Conservation (phyloP, 805 yeast genomes). For the Clavispora asparagi region DNA sequence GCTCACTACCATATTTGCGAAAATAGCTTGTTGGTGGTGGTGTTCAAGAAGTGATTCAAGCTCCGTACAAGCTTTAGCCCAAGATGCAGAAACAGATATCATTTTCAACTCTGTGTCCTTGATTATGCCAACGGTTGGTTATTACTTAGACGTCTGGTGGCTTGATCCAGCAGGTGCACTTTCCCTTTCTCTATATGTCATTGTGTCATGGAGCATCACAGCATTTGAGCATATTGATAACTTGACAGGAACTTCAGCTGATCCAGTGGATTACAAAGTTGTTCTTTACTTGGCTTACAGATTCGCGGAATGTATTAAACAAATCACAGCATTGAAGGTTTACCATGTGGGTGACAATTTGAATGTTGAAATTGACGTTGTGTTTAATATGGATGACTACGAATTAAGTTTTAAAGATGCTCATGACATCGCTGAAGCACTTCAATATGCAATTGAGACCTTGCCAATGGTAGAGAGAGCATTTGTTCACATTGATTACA, state of each 20-base stretch:
- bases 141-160: slow-evolving; percentile 56
- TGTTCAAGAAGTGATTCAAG: slow-evolving; percentile 57
- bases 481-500: slow-evolving; percentile 72
- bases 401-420: slow-evolving; percentile 54
- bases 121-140: slow-evolving; percentile 62
- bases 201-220: slow-evolving; percentile 56
- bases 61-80: slow-evolving; percentile 73
- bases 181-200: slow-evolving; percentile 54
- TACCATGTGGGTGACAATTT: slow-evolving; percentile 77
- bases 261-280: slow-evolving; percentile 56
- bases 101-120: slow-evolving; percentile 69
- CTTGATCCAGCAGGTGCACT: slow-evolving; percentile 73
- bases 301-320: slow-evolving; percentile 61
- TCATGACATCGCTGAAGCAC: slow-evolving; percentile 77
- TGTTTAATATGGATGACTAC: slow-evolving; percentile 41
- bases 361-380: slow-evolving; percentile 72
- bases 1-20: slow-evolving; percentile 56
- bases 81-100: slow-evolving; percentile 76
- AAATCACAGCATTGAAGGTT: slow-evolving; percentile 61
- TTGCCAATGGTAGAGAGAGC: slow-evolving; percentile 76
- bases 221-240: slow-evolving; percentile 71
- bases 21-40: slow-evolving; percentile 58
- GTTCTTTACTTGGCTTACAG: slow-evolving; percentile 62
- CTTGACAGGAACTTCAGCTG: slow-evolving; percentile 70
- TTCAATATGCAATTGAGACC: slow-evolving; percentile 76